A percentile compares a stretch with the other conserved stretches of the same genome.
Evolutionary conservation across 345 rosid species (phyloP).

Genomic region (Rhodamnia argentea): DNA sequence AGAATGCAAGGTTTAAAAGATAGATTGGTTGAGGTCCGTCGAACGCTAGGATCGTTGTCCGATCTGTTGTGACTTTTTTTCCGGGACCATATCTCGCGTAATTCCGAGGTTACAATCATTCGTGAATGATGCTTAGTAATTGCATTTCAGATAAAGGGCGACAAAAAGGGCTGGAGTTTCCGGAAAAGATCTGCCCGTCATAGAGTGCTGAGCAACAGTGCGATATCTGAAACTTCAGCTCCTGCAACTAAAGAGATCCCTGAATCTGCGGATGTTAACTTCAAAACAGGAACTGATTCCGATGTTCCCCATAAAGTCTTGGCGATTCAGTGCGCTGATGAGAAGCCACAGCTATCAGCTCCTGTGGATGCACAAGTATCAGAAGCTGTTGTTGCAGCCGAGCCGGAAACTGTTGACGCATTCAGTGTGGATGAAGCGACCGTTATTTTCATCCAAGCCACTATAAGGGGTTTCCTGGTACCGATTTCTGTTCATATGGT

Average conservation of each 20-base stretch:
- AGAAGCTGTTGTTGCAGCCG: slow-evolving; percentile 7
- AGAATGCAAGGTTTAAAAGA: neutral
- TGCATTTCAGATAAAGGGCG: slow-evolving; percentile 30
- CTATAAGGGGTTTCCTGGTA: slow-evolving; percentile 54
- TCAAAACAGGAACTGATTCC: slow-evolving; percentile 19
- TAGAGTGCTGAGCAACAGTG: slow-evolving; percentile 53
- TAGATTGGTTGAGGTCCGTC: neutral
- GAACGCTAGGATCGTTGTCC: neutral
- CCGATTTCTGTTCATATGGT: neutral
- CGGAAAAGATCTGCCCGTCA: slow-evolving; percentile 58
- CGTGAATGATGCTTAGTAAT: neutral
- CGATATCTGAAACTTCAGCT: slow-evolving; percentile 28
- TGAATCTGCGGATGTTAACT: slow-evolving; percentile 22
- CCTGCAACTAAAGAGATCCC: slow-evolving; percentile 28
- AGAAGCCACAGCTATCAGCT: slow-evolving; percentile 23
- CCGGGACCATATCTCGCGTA: neutral
- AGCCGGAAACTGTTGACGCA: slow-evolving; percentile 18
- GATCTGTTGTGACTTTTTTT: neutral
- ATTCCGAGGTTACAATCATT: neutral
- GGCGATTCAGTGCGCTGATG: slow-evolving; percentile 19
- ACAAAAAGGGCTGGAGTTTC: slow-evolving; percentile 61
- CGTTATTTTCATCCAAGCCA: slow-evolving; percentile 44
- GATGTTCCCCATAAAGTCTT: slow-evolving; percentile 23
- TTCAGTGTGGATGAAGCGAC: slow-evolving; percentile 28
- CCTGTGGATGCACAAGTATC: slow-evolving; percentile 12